Percentiles rank a stretch among this genome's conserved stretches.
Evolutionary conservation across 345 rosid species (phyloP).

Genomic region (Heritiera littoralis): DNA sequence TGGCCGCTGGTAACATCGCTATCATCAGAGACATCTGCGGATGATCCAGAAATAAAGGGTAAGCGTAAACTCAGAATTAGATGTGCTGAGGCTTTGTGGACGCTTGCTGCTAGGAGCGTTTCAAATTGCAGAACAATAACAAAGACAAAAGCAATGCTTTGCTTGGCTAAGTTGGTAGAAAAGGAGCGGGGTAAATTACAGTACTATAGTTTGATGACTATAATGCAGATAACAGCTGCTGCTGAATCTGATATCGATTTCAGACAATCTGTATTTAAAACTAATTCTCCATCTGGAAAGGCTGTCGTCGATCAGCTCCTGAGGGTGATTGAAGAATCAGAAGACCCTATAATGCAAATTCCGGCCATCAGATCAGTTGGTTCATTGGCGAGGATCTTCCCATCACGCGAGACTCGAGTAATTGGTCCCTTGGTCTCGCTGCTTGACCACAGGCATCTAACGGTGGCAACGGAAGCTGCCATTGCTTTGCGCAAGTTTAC

Average conservation of each 20-base stretch:
- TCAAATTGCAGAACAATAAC: slow-evolving; percentile 64
- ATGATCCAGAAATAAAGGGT: not conserved
- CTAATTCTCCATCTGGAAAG: slow-evolving; percentile 75
- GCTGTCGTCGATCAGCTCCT: slow-evolving; percentile 74
- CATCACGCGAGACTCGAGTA: not conserved
- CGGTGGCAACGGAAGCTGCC: not conserved
- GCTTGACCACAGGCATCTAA: not conserved
- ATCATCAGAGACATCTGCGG: slow-evolving; percentile 48
- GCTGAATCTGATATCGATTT: not conserved
- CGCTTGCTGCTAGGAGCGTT: slow-evolving; percentile 66
- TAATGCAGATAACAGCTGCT: not conserved
- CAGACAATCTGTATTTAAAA: slow-evolving; percentile 36
- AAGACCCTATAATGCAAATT: not conserved
- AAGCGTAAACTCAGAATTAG: slow-evolving; percentile 54
- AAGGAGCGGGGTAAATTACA: slow-evolving; percentile 58
- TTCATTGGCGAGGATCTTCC: not conserved
- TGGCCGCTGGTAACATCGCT: slow-evolving; percentile 66
- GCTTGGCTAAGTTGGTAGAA: slow-evolving; percentile 77
- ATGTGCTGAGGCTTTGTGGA: slow-evolving; percentile 78
- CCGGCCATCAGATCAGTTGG: not conserved
- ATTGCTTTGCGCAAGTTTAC: not conserved
- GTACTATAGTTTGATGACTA: slow-evolving; percentile 49
- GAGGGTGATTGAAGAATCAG: slow-evolving; percentile 50
- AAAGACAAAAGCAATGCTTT: slow-evolving; percentile 79
- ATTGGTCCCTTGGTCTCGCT: not conserved